Conservation (phyloP, 108 stramenopile species). For the Craspedostauros australis region DNA sequence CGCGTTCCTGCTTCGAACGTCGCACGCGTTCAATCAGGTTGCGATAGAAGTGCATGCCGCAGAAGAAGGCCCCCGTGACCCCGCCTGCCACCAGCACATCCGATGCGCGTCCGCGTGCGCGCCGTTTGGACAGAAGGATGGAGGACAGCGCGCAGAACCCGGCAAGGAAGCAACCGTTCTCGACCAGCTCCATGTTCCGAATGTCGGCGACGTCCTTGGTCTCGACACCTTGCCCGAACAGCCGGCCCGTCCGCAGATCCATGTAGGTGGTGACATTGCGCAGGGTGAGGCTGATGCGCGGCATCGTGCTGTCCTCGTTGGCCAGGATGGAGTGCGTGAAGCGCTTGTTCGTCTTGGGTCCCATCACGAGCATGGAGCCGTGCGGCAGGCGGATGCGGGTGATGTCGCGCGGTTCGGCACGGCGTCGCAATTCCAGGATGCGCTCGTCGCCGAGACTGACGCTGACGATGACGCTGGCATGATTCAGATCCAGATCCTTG, state of each 20-base stretch:
- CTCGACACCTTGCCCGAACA: constrained; percentile 64
- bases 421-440: constrained; percentile 52
- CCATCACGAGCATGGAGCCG: constrained; percentile 68
- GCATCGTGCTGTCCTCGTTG: constrained; percentile 21
- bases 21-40: constrained; percentile 15
- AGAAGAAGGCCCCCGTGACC: constrained; percentile 14
- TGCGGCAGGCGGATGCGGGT: constrained; percentile 48
- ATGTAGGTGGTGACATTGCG: constrained; percentile 58
- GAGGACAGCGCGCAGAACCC: constrained; percentile 32
- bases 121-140: constrained; percentile 10
- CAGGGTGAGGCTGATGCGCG: constrained; percentile 61
- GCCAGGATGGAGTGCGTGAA: constrained; percentile 68
- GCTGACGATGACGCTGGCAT: constrained; percentile 59
- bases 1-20: constrained; percentile 36
- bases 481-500: constrained; percentile 73
- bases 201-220: constrained; percentile 18
- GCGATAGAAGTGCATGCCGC: constrained; percentile 18
- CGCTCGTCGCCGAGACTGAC: constrained; percentile 59
- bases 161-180: constrained; percentile 32
- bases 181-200: constrained; percentile 14
- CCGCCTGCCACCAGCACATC: background rate
- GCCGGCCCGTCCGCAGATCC: constrained; percentile 38
- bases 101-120: background rate
- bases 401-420: constrained; percentile 49
- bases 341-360: constrained; percentile 54